A percentile compares a stretch with the other conserved stretches of the same genome.
phyloP scores from a whole-genome alignment of 306 rosid species.

The Gillenia trifoliata region DNA sequence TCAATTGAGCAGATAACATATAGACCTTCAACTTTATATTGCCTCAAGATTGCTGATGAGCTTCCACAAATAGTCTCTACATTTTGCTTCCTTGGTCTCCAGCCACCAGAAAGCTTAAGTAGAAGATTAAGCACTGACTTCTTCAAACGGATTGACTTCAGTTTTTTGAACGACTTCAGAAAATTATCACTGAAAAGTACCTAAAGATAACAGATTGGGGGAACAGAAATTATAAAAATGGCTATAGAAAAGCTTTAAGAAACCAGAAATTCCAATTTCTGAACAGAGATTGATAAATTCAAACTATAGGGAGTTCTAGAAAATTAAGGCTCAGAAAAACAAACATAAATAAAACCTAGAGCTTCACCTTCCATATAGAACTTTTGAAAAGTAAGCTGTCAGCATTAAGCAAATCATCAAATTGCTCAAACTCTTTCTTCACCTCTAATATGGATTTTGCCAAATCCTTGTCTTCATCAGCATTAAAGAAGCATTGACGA shows the following conservation, averaged over 20 bases:
- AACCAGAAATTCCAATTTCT: neutral
- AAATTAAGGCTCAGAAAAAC: neutral
- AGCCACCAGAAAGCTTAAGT: conserved; percentile 57
- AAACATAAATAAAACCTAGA: neutral
- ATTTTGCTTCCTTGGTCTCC: conserved; percentile 59
- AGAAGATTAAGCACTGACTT: conserved; percentile 46
- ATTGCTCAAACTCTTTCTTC: conserved; percentile 53
- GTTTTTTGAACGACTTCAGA: conserved; percentile 59
- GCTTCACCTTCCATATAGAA: conserved; percentile 70
- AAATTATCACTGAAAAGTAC: conserved; percentile 66
- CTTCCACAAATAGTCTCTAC: conserved; percentile 32
- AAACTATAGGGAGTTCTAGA: neutral
- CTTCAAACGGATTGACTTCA: conserved; percentile 28
- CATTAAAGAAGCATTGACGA: conserved; percentile 62
- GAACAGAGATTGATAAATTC: neutral
- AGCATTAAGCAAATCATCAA: conserved; percentile 62
- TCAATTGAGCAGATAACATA: conserved; percentile 54
- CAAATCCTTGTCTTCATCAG: conserved; percentile 54
- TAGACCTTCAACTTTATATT: conserved; percentile 50
- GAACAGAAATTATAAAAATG: neutral
- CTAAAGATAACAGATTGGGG: conserved; percentile 18
- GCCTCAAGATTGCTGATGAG: conserved; percentile 44
- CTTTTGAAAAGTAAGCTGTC: conserved; percentile 52
- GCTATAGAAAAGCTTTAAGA: neutral
- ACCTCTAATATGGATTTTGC: conserved; percentile 50